Base-by-base conservation (phyloP, 495 filamentous ascomycete genomes). In the Hyaloscypha finlandica region DNA sequence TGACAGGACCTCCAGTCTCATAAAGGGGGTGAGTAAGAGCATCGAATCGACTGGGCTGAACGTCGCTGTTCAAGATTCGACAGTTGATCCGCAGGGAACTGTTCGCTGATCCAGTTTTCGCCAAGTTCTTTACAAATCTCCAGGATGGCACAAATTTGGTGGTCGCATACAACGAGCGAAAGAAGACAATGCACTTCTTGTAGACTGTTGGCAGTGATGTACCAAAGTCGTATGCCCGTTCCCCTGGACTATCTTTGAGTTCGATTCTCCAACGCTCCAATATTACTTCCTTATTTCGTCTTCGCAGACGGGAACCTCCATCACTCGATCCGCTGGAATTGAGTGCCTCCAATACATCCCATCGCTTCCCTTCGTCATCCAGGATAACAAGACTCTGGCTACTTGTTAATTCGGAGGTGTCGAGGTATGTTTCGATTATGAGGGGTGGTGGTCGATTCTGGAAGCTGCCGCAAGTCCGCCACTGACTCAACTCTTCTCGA, bases 161-260 rank as follows among this genome's bases (percentile, higher is more conserved):
- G 61, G 89, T 90, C 16, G 92, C 84, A 77, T 92, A 97, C n/a
- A 99, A 83, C 9, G 93, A 93, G 65, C 96, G 86, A 78, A 98
- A 97, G 68, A 98, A 85, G 63, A 98, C 89, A 67, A 99, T 95
- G 71, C 88, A 89, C 79, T 94, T 93, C 80, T 98, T 99, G 81
- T 99, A 99, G 66, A 95, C 88, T 29, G 92, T 94, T 5, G 95
- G 93, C 57, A 97, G 80, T 22, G 86, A 85, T 35, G 86, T 81
- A 39, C 83, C 86, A 70, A 92, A 85, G 69, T 95, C 91, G 19
- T 87, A 83, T 32, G 81, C 75, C 51, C 79, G 74, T 58, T 82
- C 81, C n/a, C 81, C 76, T 19, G 83, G 76, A 39, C 74, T 64
- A 62, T 78, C 76, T 68, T 88, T 90, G 66, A 98, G 81, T 72